A percentile compares a stretch with the other conserved stretches of the same genome.
Conservation (phyloP, 2,329 filamentous ascomycete genomes). For the Botrytis porri region DNA sequence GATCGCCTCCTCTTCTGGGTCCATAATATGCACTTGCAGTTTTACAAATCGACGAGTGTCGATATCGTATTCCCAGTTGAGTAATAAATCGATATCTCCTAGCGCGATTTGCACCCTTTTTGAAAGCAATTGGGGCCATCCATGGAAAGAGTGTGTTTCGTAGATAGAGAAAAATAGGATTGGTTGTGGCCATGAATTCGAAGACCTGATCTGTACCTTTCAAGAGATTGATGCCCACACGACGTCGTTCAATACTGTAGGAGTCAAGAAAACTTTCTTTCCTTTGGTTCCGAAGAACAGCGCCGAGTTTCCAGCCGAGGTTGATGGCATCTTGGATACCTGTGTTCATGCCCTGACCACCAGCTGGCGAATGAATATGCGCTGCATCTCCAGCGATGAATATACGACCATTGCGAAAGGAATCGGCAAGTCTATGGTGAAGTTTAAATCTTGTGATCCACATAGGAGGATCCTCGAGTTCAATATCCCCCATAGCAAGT, state of each 20-base stretch:
- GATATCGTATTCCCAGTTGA: slow-evolving; percentile 45
- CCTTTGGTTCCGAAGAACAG: slow-evolving; percentile 35
- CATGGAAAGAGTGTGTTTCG: slow-evolving; percentile 44
- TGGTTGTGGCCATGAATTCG: slow-evolving; percentile 40
- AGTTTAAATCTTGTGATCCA: slow-evolving; percentile 48
- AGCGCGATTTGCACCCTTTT: slow-evolving; percentile 27
- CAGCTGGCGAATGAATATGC: slow-evolving; percentile 40
- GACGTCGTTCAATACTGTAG: slow-evolving; percentile 47
- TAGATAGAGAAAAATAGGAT: slow-evolving; percentile 39
- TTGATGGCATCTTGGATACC: slow-evolving; percentile 40
- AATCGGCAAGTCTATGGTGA: slow-evolving; percentile 43
- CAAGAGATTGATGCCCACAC: slow-evolving; percentile 46
- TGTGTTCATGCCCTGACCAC: slow-evolving; percentile 42
- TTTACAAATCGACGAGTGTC: slow-evolving; percentile 41
- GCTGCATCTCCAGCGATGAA: slow-evolving; percentile 41
- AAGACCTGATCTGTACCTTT: slow-evolving; percentile 45
- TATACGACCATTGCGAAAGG: slow-evolving; percentile 44
- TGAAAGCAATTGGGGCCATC: slow-evolving; percentile 40
- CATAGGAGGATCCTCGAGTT: slow-evolving; percentile 33
- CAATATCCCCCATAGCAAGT: slow-evolving; percentile 33
- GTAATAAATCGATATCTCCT: slow-evolving; percentile 40
- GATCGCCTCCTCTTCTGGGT: slow-evolving; percentile 46
- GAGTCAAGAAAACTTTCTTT: slow-evolving; percentile 45
- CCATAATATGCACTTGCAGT: slow-evolving; percentile 38
- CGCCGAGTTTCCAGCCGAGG: slow-evolving; percentile 40